A percentile compares a stretch with the other conserved stretches of the same genome.
These are phyloP conservation scores for Talaromyces sp. DNA, from an alignment of 2,329 filamentous ascomycete species.

Conservation along the genomic window DNA sequence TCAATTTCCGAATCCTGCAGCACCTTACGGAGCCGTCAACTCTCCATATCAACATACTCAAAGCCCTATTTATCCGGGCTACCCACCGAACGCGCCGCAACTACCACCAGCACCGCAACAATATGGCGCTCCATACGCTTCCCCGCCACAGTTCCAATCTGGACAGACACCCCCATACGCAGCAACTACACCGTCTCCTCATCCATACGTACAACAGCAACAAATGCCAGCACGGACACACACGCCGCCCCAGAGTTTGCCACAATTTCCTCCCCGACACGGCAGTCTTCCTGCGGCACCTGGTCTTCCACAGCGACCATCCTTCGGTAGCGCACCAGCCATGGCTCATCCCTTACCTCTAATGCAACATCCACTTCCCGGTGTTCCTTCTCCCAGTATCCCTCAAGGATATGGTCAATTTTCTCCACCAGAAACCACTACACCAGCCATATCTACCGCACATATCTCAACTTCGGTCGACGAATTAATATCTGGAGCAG, in stretches of 20 bases:
- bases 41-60: slow-evolving; percentile 44
- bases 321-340: slow-evolving; percentile 53
- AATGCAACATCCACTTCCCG: slow-evolving; percentile 52
- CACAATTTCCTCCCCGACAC: slow-evolving; percentile 46
- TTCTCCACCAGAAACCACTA: slow-evolving; percentile 32
- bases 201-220: slow-evolving; percentile 41
- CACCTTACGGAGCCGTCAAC: slow-evolving; percentile 41
- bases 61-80: slow-evolving; percentile 36
- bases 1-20: slow-evolving; percentile 36
- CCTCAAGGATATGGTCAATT: slow-evolving; percentile 25
- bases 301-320: slow-evolving; percentile 59
- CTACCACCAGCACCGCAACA: slow-evolving; percentile 35
- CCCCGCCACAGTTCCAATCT: slow-evolving; percentile 20
- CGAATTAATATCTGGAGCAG: slow-evolving; percentile 50
- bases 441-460: slow-evolving; percentile 29
- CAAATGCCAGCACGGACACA: slow-evolving; percentile 42
- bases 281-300: slow-evolving; percentile 55
- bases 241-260: slow-evolving; percentile 41
- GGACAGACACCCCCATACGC: slow-evolving; percentile 37
- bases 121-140: slow-evolving; percentile 19
- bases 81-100: slow-evolving; percentile 36
- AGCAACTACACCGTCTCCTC: slow-evolving; percentile 37
- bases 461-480: slow-evolving; percentile 47
- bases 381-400: slow-evolving; percentile 30
- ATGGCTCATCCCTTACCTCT: slow-evolving; percentile 56